phyloP scores from a whole-genome alignment of 352 stramenopile species.

The Phytophthora tentaculata region DNA sequence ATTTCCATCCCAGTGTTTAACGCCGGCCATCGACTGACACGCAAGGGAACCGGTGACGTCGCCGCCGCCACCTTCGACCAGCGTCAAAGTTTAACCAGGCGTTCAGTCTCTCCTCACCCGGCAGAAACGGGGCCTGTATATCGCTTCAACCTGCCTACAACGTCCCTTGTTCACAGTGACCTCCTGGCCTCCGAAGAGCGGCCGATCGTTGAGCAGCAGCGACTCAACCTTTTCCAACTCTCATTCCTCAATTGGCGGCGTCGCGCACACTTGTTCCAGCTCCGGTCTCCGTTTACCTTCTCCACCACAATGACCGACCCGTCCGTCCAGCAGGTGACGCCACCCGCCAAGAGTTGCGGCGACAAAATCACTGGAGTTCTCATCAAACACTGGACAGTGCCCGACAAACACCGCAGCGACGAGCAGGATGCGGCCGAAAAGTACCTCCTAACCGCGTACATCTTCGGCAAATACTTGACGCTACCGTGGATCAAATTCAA shows the following conservation, averaged over 20 bases:
- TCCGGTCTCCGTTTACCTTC: conserved; percentile 2
- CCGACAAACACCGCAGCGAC: conserved; percentile 49
- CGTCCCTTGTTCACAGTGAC: conserved; percentile 9
- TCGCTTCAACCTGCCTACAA: conserved; percentile 31
- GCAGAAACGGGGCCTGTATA: conserved; percentile 25
- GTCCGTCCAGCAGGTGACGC: conserved; percentile 31
- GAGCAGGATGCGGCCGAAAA: conserved; percentile 63
- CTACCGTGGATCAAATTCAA: conserved; percentile 54
- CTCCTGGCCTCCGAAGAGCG: background rate
- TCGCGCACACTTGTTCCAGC: conserved; percentile 21
- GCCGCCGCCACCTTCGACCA: background rate
- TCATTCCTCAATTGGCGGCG: conserved; percentile 40
- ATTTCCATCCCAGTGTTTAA: conserved; percentile 21
- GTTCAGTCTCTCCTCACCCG: conserved; percentile 16
- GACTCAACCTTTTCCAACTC: background rate
- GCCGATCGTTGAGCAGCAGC: conserved; percentile 6
- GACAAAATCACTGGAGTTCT: conserved; percentile 34
- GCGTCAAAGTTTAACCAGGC: conserved; percentile 25
- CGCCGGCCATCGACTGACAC: conserved; percentile 28
- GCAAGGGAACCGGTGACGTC: conserved; percentile 17
- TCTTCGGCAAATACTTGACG: conserved; percentile 60
- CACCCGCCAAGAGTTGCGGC: conserved; percentile 36
- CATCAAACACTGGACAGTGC: conserved; percentile 62
- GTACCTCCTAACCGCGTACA: conserved; percentile 58
- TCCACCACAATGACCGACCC: conserved; percentile 30